Evolutionary conservation across 306 rosid genomes (phyloP).

Genomic region (Chamaecrista fasciculata): DNA sequence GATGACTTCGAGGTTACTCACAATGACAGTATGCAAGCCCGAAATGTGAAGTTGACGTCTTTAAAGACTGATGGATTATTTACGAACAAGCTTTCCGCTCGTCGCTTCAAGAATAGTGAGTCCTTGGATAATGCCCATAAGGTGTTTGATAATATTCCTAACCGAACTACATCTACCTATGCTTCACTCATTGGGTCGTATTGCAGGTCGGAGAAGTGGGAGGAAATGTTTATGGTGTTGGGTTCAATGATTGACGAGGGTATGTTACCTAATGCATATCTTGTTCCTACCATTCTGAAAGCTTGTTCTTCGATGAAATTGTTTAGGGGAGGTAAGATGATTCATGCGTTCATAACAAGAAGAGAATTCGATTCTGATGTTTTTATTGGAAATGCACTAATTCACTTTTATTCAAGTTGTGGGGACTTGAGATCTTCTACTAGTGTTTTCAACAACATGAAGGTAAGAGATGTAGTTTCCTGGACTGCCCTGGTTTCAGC

Average conservation of each 20-base stretch:
- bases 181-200: slow-evolving; percentile 33
- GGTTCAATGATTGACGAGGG: slow-evolving; percentile 43
- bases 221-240: slow-evolving; percentile 35
- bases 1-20: slow-evolving; percentile 16
- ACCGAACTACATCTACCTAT: slow-evolving; percentile 22
- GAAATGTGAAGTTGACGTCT: slow-evolving; percentile 34
- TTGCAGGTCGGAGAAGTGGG: slow-evolving; percentile 42
- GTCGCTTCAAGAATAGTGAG: slow-evolving; percentile 8
- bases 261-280: slow-evolving; percentile 36
- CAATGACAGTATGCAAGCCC: slow-evolving; percentile 24
- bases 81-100: slow-evolving; percentile 25
- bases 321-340: slow-evolving; percentile 38
- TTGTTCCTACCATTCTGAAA: slow-evolving; percentile 46
- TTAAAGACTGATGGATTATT: slow-evolving; percentile 16
- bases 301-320: slow-evolving; percentile 35
- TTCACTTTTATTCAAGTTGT: slow-evolving; percentile 43
- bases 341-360: slow-evolving; percentile 40
- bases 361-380: slow-evolving; percentile 34
- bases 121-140: slow-evolving; percentile 38
- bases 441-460: slow-evolving; percentile 39
- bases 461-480: slow-evolving; percentile 44
- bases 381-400: slow-evolving; percentile 43
- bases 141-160: slow-evolving; percentile 34
- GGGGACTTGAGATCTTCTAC: slow-evolving; percentile 39
- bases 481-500: slow-evolving; percentile 52